phyloP scores from a whole-genome alignment of 805 yeast species.

The Candida wancherniae region DNA sequence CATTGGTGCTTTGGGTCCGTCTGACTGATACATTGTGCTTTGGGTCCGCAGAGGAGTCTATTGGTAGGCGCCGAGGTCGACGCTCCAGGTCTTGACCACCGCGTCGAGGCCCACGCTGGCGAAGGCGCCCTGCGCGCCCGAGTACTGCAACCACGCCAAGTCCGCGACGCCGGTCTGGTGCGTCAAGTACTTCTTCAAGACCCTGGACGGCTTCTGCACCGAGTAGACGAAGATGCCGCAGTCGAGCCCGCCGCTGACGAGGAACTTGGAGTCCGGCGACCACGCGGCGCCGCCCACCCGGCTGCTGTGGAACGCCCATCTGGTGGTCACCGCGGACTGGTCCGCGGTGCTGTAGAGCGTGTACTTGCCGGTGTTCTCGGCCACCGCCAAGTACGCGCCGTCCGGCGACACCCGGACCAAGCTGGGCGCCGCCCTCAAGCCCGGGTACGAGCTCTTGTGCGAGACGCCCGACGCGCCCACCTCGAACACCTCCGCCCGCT shows the following conservation, averaged over 20 bases:
- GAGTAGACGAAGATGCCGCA: conserved; percentile 77
- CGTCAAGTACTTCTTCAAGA: conserved; percentile 67
- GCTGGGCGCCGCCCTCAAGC: conserved; percentile 59
- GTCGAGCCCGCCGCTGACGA: conserved; percentile 80
- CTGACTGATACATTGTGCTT: no score
- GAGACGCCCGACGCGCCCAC: conserved; percentile 49
- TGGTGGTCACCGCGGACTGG: conserved; percentile 60
- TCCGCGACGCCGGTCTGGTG: conserved; percentile 85
- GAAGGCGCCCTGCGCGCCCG: conserved; percentile 32
- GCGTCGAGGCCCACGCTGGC: conserved; percentile 81
- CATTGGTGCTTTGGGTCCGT: no score
- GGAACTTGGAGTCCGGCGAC: conserved; percentile 67
- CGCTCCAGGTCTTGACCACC: conserved; percentile 69
- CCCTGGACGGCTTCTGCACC: conserved; percentile 72
- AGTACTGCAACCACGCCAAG: conserved; percentile 61
- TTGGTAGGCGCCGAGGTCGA: conserved; percentile 21
- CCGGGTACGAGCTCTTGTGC: conserved; percentile 22
- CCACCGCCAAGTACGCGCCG: conserved; percentile 68
- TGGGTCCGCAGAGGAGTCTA: background rate
- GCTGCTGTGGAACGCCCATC: conserved; percentile 96
- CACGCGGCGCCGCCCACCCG: conserved; percentile 73
- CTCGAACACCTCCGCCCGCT: conserved; percentile 27
- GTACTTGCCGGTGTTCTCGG: conserved; percentile 84
- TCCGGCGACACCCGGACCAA: conserved; percentile 66
- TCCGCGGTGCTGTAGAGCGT: conserved; percentile 58